These are phyloP conservation scores for Mrakia frigida DNA, from an alignment of 768 basidiomycete genomes.

Conservation along the genomic window DNA sequence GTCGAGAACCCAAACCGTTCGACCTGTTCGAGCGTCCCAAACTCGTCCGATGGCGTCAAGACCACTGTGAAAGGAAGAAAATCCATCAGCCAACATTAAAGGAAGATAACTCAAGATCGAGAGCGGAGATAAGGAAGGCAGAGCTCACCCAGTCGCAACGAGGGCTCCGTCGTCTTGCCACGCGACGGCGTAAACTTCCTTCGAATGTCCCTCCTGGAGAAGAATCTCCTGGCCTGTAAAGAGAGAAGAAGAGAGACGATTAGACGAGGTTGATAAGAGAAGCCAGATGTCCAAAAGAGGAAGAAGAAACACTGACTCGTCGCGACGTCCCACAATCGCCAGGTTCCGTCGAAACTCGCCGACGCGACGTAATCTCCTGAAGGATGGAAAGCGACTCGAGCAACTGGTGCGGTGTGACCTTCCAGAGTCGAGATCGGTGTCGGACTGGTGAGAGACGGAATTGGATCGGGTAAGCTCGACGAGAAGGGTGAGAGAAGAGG, in stretches of 20 bases:
- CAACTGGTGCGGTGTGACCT: constrained; percentile 86
- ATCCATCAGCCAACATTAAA: no score
- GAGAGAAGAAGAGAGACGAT: background rate
- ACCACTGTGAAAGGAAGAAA: constrained; percentile 54
- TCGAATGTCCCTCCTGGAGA: constrained; percentile 93
- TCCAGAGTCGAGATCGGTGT: constrained; percentile 75
- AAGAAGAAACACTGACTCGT: constrained; percentile 50
- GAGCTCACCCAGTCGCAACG: constrained; percentile 78
- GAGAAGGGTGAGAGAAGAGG: background rate
- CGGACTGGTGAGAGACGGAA: constrained; percentile 54
- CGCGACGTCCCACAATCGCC: constrained; percentile 91
- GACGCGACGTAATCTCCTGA: constrained; percentile 89
- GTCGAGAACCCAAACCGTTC: constrained; percentile 96
- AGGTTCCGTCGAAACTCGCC: constrained; percentile 94
- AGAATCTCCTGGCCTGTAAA: constrained; percentile 56
- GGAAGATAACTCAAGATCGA: no score
- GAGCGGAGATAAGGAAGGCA: no score
- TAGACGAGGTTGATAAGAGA: background rate
- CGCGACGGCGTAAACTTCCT: constrained; percentile 91
- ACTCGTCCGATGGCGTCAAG: constrained; percentile 94
- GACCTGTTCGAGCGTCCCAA: constrained; percentile 92
- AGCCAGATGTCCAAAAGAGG: no score
- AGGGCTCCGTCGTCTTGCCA: constrained; percentile 94
- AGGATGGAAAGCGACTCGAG: constrained; percentile 92
- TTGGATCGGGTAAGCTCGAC: background rate